phyloP scores from a whole-genome alignment of 1,284 basidiomycete genomes.

The Cryptococcus deneoformans region DNA sequence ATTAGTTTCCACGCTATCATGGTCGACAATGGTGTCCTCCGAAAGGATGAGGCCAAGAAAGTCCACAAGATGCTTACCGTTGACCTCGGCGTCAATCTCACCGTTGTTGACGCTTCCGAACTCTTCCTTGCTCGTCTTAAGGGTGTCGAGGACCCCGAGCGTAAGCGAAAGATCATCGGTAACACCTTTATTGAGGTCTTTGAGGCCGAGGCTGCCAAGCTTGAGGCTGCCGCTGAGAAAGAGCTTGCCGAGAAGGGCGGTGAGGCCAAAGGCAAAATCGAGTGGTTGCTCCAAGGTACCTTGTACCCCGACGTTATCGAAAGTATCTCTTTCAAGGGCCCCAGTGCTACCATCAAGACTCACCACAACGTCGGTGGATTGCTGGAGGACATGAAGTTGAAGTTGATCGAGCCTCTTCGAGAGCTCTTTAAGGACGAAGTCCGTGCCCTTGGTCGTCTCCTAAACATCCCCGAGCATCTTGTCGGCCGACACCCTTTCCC shows the following conservation, averaged over 20 bases:
- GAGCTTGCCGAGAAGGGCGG: slow-evolving; percentile 63
- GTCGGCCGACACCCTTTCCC: slow-evolving; percentile 99
- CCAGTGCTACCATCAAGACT: slow-evolving; percentile 98
- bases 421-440: slow-evolving; percentile 99
- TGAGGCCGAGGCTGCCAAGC: slow-evolving; percentile 84
- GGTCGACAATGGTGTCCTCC: slow-evolving; percentile 98
- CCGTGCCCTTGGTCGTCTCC: slow-evolving; percentile 82
- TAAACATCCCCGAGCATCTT: slow-evolving; percentile 87
- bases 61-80: slow-evolving; percentile 94
- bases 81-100: slow-evolving; percentile 94
- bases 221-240: slow-evolving; percentile 77
- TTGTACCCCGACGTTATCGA: slow-evolving; percentile 99
- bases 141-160: slow-evolving; percentile 92
- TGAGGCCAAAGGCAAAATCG: slow-evolving; percentile 81
- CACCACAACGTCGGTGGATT: slow-evolving; percentile 99
- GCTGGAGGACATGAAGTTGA: slow-evolving; percentile 97
- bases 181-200: slow-evolving; percentile 99
- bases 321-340: slow-evolving; percentile 99
- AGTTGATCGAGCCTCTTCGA: slow-evolving; percentile 95
- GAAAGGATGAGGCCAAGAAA: slow-evolving; percentile 85
- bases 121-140: slow-evolving; percentile 87
- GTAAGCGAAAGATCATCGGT: slow-evolving; percentile 98
- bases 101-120: slow-evolving; percentile 92
- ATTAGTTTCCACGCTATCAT: slow-evolving; percentile 96
- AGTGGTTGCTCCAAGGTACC: slow-evolving; percentile 98